Percentiles rank a stretch among this genome's conserved stretches.
These are phyloP conservation scores for Ogataea trehaloabstinens DNA, from an alignment of 805 yeast species.

Conservation along the genomic window DNA sequence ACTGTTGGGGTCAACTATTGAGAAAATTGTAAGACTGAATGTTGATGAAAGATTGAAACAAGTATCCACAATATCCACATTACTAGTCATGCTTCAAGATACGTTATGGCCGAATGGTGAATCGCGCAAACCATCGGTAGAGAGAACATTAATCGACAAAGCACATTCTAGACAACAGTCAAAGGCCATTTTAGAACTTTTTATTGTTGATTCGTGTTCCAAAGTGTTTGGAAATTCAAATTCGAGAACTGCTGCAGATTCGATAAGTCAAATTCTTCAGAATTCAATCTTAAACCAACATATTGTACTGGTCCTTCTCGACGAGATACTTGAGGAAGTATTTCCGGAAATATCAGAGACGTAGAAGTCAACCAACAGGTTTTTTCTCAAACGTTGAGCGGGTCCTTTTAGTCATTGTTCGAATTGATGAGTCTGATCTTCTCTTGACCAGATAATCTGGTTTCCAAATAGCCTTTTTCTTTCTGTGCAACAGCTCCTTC, in stretches of 20 bases:
- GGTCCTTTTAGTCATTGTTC: slow-evolving; percentile 8
- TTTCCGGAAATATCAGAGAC: slow-evolving; percentile 35
- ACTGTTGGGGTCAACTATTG: slow-evolving; percentile 79
- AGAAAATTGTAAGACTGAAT: slow-evolving; percentile 55
- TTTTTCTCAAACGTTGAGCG: neutral
- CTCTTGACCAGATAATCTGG: slow-evolving; percentile 8
- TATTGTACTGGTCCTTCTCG: slow-evolving; percentile 56
- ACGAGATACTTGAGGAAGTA: slow-evolving; percentile 49
- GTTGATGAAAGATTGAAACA: slow-evolving; percentile 37
- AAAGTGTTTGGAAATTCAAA: slow-evolving; percentile 70
- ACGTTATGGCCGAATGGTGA: slow-evolving; percentile 52
- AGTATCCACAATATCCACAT: slow-evolving; percentile 45
- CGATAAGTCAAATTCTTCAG: slow-evolving; percentile 67
- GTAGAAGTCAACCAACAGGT: neutral
- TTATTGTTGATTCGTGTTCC: slow-evolving; percentile 64
- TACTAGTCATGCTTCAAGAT: slow-evolving; percentile 31
- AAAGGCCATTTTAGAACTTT: slow-evolving; percentile 46
- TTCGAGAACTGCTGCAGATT: slow-evolving; percentile 59
- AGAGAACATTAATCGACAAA: slow-evolving; percentile 51
- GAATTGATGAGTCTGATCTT: slow-evolving; percentile 2
- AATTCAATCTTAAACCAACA: slow-evolving; percentile 69
- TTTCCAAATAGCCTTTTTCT: slow-evolving; percentile 10
- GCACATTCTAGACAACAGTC: slow-evolving; percentile 58
- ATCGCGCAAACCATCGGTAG: slow-evolving; percentile 43
- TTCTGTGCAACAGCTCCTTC: slow-evolving; percentile 5